Conservation (phyloP, 768 basidiomycete species). For the Boletus bicolor region DNA sequence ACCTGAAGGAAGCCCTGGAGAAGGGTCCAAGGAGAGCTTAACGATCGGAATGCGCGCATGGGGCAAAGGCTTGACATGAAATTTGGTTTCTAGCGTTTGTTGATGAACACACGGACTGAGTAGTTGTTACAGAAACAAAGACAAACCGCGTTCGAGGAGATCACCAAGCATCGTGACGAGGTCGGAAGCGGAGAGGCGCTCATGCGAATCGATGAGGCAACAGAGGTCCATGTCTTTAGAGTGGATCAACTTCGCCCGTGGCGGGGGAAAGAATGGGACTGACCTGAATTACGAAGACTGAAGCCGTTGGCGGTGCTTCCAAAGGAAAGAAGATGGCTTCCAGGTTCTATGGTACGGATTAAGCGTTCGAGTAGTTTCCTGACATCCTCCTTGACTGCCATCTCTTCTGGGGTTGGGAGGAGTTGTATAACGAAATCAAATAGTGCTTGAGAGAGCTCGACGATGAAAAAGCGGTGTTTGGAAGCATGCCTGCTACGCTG, state of each 20-base stretch:
- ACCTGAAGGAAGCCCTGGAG: constrained; percentile 74
- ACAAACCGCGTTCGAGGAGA: constrained; percentile 86
- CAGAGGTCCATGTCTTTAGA: constrained; percentile 94
- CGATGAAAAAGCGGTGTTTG: constrained; percentile 61
- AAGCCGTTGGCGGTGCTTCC: constrained; percentile 98
- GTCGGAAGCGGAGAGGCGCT: constrained; percentile 77
- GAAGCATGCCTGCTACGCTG: constrained; percentile 36
- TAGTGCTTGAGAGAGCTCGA: constrained; percentile 84
- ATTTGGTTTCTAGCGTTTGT: constrained; percentile 78
- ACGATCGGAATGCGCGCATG: constrained; percentile 98
- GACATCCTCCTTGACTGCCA: constrained; percentile 94
- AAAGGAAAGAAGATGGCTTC: constrained; percentile 87
- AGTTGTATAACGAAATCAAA: constrained; percentile 94
- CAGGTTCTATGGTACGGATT: constrained; percentile 91
- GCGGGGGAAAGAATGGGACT: constrained; percentile 17
- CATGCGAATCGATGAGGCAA: constrained; percentile 88
- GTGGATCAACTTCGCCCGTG: constrained; percentile 8
- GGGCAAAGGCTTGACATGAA: constrained; percentile 92
- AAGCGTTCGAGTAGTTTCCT: constrained; percentile 91
- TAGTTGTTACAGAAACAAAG: constrained; percentile 1
- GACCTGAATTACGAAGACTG: constrained; percentile 93
- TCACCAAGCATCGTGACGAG: constrained; percentile 93
- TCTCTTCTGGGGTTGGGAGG: constrained; percentile 84
- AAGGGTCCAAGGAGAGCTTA: constrained; percentile 89
- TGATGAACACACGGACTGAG: constrained; percentile 11